phyloP scores from a whole-genome alignment of 1,139 yeast genomes.

The Lodderomyces margitis region DNA sequence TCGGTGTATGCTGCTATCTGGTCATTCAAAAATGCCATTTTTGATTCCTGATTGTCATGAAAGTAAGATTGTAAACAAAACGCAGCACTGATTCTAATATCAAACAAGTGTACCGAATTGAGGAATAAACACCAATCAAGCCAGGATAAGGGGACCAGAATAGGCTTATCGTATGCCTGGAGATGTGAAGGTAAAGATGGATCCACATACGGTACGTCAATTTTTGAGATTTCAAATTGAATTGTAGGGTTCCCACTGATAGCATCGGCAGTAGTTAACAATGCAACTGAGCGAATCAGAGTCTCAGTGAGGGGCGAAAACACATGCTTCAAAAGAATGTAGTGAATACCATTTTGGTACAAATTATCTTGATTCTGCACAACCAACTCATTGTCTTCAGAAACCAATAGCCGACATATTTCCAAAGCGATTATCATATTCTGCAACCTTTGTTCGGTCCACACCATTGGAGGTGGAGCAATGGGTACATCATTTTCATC shows the following conservation, averaged over 20 bases:
- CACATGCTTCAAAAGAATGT: constrained; percentile 64
- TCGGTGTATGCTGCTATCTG: constrained; percentile 53
- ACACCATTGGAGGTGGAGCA: constrained; percentile 38
- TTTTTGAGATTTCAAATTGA: constrained; percentile 68
- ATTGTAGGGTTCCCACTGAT: constrained; percentile 61
- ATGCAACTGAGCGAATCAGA: constrained; percentile 60
- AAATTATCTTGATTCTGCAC: constrained; percentile 59
- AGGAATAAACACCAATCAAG: constrained; percentile 78
- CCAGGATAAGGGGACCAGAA: constrained; percentile 74
- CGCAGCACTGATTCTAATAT: constrained; percentile 71
- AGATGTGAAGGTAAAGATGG: constrained; percentile 63
- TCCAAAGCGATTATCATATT: constrained; percentile 69
- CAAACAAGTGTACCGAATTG: constrained; percentile 82
- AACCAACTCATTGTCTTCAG: constrained; percentile 71
- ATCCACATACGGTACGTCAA: constrained; percentile 90
- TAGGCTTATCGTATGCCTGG: constrained; percentile 29
- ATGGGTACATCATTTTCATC: constrained; percentile 18
- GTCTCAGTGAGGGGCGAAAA: constrained; percentile 65
- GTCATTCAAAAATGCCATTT: constrained; percentile 57
- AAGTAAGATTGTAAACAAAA: constrained; percentile 68
- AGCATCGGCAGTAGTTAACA: constrained; percentile 74
- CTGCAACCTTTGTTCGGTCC: constrained; percentile 72
- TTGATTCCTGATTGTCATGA: constrained; percentile 61
- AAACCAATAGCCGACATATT: constrained; percentile 70
- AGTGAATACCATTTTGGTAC: constrained; percentile 61